Conservation (phyloP, 169 alveolate species). For the Neospora caninum region DNA sequence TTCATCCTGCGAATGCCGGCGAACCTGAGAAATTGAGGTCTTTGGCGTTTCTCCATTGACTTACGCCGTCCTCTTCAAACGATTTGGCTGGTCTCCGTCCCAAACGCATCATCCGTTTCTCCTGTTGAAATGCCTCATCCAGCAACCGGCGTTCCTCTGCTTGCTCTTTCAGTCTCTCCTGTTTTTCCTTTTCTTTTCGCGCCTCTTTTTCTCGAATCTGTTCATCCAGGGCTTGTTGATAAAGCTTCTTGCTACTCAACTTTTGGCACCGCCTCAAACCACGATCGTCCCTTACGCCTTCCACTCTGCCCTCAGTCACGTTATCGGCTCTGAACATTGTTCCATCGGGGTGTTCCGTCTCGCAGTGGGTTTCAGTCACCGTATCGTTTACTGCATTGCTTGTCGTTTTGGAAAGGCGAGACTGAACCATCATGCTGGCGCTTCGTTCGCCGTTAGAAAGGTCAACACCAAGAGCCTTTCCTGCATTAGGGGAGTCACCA, state of each 20-base stretch:
- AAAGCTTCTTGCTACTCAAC: neutral
- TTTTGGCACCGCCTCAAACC: neutral
- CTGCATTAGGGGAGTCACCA: neutral
- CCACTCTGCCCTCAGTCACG: too few species aligned
- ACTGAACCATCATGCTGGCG: neutral
- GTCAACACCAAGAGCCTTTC: neutral
- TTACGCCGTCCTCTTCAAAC: slow-evolving; percentile 2
- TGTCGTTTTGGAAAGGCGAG: neutral
- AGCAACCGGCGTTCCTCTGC: neutral
- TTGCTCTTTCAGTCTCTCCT: slow-evolving; percentile 27
- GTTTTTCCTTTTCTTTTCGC: neutral
- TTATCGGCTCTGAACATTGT: too few species aligned
- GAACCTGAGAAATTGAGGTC: too few species aligned
- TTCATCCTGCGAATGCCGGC: too few species aligned
- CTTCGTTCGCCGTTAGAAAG: neutral
- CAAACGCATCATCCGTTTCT: neutral
- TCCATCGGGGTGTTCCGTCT: too few species aligned
- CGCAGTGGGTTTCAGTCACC: too few species aligned
- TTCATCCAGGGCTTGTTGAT: neutral
- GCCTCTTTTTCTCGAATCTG: slow-evolving; percentile 28
- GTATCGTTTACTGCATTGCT: too few species aligned
- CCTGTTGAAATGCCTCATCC: slow-evolving; percentile 29
- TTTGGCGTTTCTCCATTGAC: neutral
- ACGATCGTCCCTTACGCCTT: neutral
- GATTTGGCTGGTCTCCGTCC: neutral